Percentiles rank a stretch among this genome's conserved stretches.
These are phyloP conservation scores for Phytophthora sp. DNA, from an alignment of 352 stramenopile species.

Conservation along the genomic window DNA sequence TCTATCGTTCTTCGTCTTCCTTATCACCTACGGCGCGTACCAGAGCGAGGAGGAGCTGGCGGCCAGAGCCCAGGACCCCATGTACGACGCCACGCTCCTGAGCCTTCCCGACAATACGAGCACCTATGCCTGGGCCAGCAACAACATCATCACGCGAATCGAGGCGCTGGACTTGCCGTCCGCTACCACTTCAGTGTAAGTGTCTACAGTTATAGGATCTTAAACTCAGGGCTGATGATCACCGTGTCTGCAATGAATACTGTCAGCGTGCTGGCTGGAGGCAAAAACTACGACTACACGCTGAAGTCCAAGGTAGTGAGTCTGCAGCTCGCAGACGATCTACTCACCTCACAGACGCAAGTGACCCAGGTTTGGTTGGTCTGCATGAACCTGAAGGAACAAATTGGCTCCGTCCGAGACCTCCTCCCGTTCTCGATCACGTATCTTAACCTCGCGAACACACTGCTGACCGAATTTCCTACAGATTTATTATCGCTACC, in stretches of 20 bases:
- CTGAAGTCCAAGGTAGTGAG: slow-evolving; percentile 35
- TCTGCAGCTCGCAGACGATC: slow-evolving; percentile 25
- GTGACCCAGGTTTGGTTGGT: slow-evolving; percentile 25
- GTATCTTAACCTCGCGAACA: slow-evolving; percentile 38
- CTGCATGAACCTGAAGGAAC: slow-evolving; percentile 29
- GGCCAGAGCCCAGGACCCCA: slow-evolving; percentile 18
- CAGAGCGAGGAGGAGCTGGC: slow-evolving; percentile 34
- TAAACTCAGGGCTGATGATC: background rate
- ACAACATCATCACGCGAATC: slow-evolving; percentile 27
- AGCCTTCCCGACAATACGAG: slow-evolving; percentile 29
- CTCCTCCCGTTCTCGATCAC: slow-evolving; percentile 26
- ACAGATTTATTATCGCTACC: slow-evolving; percentile 16
- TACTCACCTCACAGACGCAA: slow-evolving; percentile 28
- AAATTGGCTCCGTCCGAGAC: slow-evolving; percentile 22
- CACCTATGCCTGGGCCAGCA: slow-evolving; percentile 32
- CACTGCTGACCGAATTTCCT: slow-evolving; percentile 31
- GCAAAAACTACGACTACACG: slow-evolving; percentile 15
- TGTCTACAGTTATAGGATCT: background rate
- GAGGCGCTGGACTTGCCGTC: slow-evolving; percentile 26
- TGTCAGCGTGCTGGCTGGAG: slow-evolving; percentile 24
- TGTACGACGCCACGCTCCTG: slow-evolving; percentile 10
- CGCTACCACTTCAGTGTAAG: slow-evolving; percentile 19
- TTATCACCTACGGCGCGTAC: slow-evolving; percentile 34
- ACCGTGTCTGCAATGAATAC: background rate
- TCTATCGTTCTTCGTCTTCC: slow-evolving; percentile 25